These are phyloP conservation scores for Cymodocea nodosa DNA, from an alignment of 116 monocot genomes.

Conservation along the genomic window DNA sequence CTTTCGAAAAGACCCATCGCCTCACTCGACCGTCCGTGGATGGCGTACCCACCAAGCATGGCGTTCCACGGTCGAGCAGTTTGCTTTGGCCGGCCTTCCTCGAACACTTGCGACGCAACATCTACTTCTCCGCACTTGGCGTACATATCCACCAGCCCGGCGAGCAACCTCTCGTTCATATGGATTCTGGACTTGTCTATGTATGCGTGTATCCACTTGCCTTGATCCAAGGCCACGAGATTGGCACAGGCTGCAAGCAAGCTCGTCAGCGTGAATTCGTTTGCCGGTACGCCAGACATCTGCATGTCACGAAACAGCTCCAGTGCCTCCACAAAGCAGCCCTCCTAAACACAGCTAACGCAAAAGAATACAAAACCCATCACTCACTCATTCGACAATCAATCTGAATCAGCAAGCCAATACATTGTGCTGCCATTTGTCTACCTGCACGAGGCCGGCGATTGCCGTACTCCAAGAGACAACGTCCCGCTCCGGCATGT, in stretches of 20 bases:
- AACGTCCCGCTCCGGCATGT: conserved; percentile 27
- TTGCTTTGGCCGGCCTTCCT: conserved; percentile 4
- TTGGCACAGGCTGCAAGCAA: conserved; percentile 44
- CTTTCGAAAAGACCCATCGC: conserved; percentile 37
- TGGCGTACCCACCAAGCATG: conserved; percentile 39
- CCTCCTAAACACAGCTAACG: conserved; percentile 16
- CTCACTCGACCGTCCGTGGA: conserved; percentile 29
- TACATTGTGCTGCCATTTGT: not conserved
- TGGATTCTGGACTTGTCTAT: conserved; percentile 19
- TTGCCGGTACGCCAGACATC: conserved; percentile 15
- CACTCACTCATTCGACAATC: not conserved
- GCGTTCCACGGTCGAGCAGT: conserved; percentile 38
- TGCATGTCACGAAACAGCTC: conserved; percentile 43
- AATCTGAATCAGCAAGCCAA: not conserved
- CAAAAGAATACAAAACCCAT: not conserved
- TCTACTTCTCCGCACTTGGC: conserved; percentile 37
- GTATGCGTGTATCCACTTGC: conserved; percentile 39
- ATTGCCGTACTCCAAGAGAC: conserved; percentile 41
- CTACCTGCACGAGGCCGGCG: conserved; percentile 30
- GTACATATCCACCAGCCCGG: conserved; percentile 51
- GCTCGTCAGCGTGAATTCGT: conserved; percentile 44
- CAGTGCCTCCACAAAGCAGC: conserved; percentile 33
- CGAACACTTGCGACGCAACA: conserved; percentile 16
- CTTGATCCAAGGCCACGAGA: conserved; percentile 44
- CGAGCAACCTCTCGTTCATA: conserved; percentile 39